Percentiles rank a stretch among this genome's conserved stretches.
Evolutionary conservation across 2,329 filamentous ascomycete species (phyloP).

Genomic region (Zasmidium citrigriseum): DNA sequence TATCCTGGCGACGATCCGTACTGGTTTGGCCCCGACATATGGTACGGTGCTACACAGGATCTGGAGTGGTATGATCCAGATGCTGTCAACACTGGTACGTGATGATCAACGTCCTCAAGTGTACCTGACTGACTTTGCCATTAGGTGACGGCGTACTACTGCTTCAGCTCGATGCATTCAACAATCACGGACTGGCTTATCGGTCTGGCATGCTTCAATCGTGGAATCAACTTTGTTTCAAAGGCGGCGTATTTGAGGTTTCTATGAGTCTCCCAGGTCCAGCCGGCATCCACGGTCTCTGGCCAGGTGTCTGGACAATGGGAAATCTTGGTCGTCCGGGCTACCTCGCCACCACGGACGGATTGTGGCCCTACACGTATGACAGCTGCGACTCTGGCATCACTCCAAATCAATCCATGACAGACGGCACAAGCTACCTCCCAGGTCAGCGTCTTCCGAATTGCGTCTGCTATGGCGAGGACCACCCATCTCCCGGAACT

Average conservation of each 20-base stretch:
- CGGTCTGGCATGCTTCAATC: slow-evolving; percentile 55
- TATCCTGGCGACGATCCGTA: slow-evolving; percentile 71
- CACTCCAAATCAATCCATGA: slow-evolving; percentile 50
- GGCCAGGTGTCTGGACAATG: slow-evolving; percentile 58
- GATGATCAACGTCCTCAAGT: not conserved
- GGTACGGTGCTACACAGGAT: slow-evolving; percentile 70
- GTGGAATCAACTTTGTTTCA: slow-evolving; percentile 57
- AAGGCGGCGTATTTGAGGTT: slow-evolving; percentile 55
- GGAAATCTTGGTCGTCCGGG: slow-evolving; percentile 57
- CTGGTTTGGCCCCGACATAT: slow-evolving; percentile 67
- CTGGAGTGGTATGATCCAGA: slow-evolving; percentile 56
- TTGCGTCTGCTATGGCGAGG: slow-evolving; percentile 48
- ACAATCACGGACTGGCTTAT: slow-evolving; percentile 59
- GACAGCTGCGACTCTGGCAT: slow-evolving; percentile 51
- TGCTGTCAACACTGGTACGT: slow-evolving; percentile 53
- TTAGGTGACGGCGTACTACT: slow-evolving; percentile 44
- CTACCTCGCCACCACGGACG: slow-evolving; percentile 54
- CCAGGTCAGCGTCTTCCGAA: slow-evolving; percentile 49
- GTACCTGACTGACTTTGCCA: slow-evolving; percentile 2
- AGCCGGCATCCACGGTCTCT: slow-evolving; percentile 50
- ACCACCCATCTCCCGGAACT: slow-evolving; percentile 50
- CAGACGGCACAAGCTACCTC: slow-evolving; percentile 44
- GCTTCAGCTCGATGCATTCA: slow-evolving; percentile 64
- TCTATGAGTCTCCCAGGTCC: slow-evolving; percentile 55
- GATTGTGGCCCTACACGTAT: slow-evolving; percentile 59